A percentile compares a stretch with the other conserved stretches of the same genome.
Conservation (phyloP, 2,329 filamentous ascomycete genomes). For the Aspergillus novoparasiticus region DNA sequence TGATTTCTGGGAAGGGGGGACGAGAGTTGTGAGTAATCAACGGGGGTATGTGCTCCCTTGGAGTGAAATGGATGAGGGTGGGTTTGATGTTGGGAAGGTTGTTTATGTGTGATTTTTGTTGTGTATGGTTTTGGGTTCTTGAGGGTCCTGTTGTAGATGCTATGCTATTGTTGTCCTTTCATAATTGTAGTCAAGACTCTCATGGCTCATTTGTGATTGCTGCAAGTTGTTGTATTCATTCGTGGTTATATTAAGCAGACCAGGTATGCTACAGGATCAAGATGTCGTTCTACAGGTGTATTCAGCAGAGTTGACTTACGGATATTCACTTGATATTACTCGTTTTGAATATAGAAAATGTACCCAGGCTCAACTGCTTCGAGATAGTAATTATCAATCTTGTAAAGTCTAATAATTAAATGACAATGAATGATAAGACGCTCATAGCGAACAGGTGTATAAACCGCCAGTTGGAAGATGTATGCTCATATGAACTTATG, state of each 20-base stretch:
- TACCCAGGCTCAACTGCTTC: background rate
- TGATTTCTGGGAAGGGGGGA: slow-evolving; percentile 39
- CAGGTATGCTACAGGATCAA: too few species aligned
- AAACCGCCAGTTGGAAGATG: background rate
- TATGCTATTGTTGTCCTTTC: background rate
- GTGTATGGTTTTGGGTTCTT: too few species aligned
- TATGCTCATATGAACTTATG: background rate
- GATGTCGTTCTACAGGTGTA: too few species aligned
- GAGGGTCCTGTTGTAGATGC: too few species aligned
- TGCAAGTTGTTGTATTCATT: too few species aligned
- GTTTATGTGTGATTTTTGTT: background rate
- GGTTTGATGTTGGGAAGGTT: slow-evolving; percentile 22
- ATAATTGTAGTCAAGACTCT: background rate
- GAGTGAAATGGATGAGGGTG: slow-evolving; percentile 13
- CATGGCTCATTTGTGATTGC: too few species aligned
- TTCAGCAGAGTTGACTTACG: too few species aligned
- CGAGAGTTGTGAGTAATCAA: slow-evolving; percentile 49
- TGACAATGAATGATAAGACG: background rate
- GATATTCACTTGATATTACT: too few species aligned
- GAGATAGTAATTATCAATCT: background rate
- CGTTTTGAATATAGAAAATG: background rate
- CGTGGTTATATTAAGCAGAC: too few species aligned
- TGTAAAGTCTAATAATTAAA: background rate
- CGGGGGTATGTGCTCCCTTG: slow-evolving; percentile 42
- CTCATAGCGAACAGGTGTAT: background rate